phyloP scores from a whole-genome alignment of 148 eudicot species.

The Arctostaphylos glauca region DNA sequence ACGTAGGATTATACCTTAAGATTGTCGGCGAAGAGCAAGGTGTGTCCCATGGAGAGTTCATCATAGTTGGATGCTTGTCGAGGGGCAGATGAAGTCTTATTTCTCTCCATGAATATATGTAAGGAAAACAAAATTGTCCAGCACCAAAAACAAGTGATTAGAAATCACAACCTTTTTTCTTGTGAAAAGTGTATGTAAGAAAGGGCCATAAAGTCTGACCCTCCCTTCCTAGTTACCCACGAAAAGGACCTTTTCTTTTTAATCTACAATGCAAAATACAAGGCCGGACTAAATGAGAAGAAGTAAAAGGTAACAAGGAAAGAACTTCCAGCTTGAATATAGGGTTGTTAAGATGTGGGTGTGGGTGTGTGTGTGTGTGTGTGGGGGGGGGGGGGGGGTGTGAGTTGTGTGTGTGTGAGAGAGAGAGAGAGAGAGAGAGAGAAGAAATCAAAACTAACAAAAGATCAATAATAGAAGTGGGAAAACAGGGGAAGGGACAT shows the following conservation, averaged over 20 bases:
- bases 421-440: neutral
- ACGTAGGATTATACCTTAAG: constrained; percentile 28
- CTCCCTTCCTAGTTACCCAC: neutral
- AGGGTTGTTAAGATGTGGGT: neutral
- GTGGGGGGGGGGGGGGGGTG: neutral
- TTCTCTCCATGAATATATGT: constrained; percentile 21
- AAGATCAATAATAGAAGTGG: neutral
- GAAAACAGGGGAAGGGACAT: neutral
- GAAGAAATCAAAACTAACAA: neutral
- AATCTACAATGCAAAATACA: neutral
- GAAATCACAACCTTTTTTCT: neutral
- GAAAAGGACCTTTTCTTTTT: neutral
- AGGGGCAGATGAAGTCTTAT: constrained; percentile 1
- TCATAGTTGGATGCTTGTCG: constrained; percentile 30
- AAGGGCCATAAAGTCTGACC: neutral
- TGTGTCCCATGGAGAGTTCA: constrained; percentile 38
- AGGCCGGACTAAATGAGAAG: neutral
- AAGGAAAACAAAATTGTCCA: too few species aligned
- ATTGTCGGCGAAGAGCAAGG: constrained; percentile 37
- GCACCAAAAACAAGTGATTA: neutral
- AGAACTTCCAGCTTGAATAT: neutral
- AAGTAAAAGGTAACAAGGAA: neutral
- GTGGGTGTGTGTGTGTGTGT: neutral
- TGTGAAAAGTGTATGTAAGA: neutral
- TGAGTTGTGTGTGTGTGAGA: too few species aligned